Evolutionary conservation across 75 land plant species (phyloP).

Genomic region (Pinus albicaulis): DNA sequence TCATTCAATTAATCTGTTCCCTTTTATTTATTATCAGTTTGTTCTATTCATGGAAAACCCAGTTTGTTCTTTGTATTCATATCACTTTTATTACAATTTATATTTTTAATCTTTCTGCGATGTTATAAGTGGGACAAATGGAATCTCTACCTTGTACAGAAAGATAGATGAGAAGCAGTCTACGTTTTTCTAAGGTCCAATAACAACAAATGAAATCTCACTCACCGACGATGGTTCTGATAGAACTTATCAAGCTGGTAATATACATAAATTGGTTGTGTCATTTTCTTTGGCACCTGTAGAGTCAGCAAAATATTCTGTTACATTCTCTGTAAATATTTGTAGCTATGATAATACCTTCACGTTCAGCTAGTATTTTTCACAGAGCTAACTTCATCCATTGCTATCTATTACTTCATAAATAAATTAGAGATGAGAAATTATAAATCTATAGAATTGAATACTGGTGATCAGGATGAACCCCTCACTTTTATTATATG

Average conservation of each 20-base stretch:
- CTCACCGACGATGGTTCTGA: slow-evolving; percentile 91
- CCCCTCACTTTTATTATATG: slow-evolving; percentile 29
- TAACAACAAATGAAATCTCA: not conserved
- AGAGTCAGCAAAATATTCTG: not conserved
- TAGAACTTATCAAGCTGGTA: slow-evolving; percentile 93
- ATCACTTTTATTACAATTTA: too few relatives aligned
- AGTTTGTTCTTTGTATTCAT: too few relatives aligned
- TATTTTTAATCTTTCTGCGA: too few relatives aligned
- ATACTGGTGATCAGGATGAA: not conserved
- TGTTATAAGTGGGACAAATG: too few relatives aligned
- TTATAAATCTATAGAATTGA: not conserved
- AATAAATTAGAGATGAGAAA: not conserved
- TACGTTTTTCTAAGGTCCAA: not conserved
- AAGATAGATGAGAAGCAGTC: not conserved
- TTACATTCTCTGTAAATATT: not conserved
- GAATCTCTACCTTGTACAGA: too few relatives aligned
- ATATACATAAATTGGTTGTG: slow-evolving; percentile 78
- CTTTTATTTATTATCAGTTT: too few relatives aligned
- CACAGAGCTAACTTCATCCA: not conserved
- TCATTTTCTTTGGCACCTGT: slow-evolving; percentile 81
- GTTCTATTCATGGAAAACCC: not conserved
- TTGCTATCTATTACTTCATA: not conserved
- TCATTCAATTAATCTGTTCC: too few relatives aligned
- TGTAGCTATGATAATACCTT: not conserved
- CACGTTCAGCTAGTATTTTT: too few relatives aligned